A percentile compares a stretch with the other conserved stretches of the same genome.
phyloP scores from a whole-genome alignment of 352 stramenopile genomes.

The Elongisporangium anandrum region DNA sequence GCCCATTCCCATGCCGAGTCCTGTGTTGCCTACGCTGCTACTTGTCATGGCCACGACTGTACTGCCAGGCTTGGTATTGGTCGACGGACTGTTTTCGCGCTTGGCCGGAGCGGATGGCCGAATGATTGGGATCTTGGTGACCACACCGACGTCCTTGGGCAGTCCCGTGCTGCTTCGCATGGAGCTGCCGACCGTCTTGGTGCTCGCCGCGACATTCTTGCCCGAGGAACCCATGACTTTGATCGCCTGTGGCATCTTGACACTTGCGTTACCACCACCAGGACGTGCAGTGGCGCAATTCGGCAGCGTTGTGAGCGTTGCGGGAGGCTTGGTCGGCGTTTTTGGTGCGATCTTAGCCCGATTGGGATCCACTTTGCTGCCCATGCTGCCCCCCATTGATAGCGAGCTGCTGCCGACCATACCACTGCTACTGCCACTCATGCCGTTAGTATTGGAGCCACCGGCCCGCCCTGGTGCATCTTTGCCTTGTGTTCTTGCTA shows the following conservation, averaged over 20 bases:
- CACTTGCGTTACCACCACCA: constrained; percentile 10
- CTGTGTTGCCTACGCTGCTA: constrained; percentile 4
- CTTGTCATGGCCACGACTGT: constrained; percentile 3
- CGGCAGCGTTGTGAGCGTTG: constrained; percentile 54
- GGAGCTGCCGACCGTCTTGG: constrained; percentile 29
- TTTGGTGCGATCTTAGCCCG: constrained; percentile 41
- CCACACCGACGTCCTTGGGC: constrained; percentile 34
- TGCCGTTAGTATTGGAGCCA: constrained; percentile 5
- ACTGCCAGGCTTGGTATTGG: constrained; percentile 38
- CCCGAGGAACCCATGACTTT: constrained; percentile 48
- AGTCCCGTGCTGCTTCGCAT: constrained; percentile 29
- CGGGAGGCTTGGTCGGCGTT: constrained; percentile 40
- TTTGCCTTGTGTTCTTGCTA: constrained; percentile 46
- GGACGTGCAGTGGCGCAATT: constrained; percentile 51
- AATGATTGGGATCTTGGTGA: constrained; percentile 80
- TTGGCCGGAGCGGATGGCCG: constrained; percentile 61
- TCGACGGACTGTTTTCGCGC: constrained; percentile 57
- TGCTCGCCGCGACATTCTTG: constrained; percentile 31
- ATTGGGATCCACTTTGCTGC: constrained; percentile 29
- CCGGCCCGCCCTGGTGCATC: constrained; percentile 32
- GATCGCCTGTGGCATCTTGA: constrained; percentile 47
- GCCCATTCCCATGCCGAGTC: constrained; percentile 4
- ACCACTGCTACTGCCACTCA: constrained; percentile 8
- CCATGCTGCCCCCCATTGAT: constrained; percentile 16
- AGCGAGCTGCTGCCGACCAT: constrained; percentile 10